A percentile compares a stretch with the other conserved stretches of the same genome.
phyloP scores from a whole-genome alignment of 2,329 filamentous ascomycete genomes.

The Aureobasidium mangrovei region DNA sequence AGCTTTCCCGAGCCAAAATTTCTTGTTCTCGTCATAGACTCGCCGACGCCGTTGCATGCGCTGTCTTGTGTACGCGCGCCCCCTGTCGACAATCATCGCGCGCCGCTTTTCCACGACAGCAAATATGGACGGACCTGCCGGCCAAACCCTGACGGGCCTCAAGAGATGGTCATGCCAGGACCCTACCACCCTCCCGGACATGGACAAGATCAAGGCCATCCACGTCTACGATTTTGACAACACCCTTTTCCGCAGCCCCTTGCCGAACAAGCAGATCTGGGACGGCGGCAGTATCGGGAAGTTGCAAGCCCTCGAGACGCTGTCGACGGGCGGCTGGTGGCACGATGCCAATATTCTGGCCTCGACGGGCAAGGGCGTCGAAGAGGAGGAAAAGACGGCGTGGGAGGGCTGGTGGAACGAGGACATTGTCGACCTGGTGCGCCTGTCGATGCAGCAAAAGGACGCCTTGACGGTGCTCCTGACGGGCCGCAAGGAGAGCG shows the following conservation, averaged over 20 bases:
- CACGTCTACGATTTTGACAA: conserved; percentile 99
- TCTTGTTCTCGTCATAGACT: conserved; percentile 12
- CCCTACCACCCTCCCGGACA: conserved; percentile 56
- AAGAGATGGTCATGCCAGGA: conserved; percentile 76
- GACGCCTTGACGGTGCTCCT: conserved; percentile 78
- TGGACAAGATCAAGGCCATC: conserved; percentile 63
- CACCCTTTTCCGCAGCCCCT: conserved; percentile 82
- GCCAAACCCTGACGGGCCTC: conserved; percentile 60
- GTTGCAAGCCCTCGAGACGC: conserved; percentile 64
- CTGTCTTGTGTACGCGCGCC: background rate
- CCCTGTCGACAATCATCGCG: background rate
- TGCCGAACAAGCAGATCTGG: conserved; percentile 87
- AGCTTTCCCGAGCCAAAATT: background rate
- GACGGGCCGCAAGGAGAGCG: conserved; percentile 72
- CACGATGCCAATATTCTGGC: conserved; percentile 81
- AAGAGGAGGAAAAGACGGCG: conserved; percentile 69
- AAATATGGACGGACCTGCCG: background rate
- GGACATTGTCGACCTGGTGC: conserved; percentile 67
- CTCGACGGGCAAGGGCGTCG: conserved; percentile 73
- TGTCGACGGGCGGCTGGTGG: conserved; percentile 91
- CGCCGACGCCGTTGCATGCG: background rate
- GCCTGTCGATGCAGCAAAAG: conserved; percentile 71
- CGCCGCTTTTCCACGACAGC: background rate
- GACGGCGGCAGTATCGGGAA: conserved; percentile 66
- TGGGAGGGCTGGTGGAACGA: conserved; percentile 99